phyloP scores from a whole-genome alignment of 202 grass and related monocot species.

The Bolboschoenoplectus hybrid region DNA sequence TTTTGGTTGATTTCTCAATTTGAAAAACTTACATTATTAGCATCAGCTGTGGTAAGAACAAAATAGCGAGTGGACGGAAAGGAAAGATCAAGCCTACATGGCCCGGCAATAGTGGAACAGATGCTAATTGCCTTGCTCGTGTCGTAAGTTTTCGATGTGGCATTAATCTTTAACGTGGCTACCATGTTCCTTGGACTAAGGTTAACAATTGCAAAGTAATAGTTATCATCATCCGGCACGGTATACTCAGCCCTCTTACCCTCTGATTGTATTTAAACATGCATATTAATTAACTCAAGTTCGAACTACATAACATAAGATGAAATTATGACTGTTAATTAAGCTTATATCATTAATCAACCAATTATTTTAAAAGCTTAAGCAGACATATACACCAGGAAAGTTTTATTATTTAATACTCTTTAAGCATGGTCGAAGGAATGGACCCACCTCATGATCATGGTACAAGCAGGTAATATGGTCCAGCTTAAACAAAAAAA shows the following conservation, averaged over 20 bases:
- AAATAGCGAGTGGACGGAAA: conserved; percentile 43
- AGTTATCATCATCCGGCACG: conserved; percentile 37
- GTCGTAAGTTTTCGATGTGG: conserved; percentile 42
- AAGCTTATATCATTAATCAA: neutral
- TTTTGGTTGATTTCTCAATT: conserved; percentile 11
- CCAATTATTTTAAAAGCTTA: neutral
- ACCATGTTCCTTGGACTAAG: conserved; percentile 37
- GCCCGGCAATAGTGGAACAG: conserved; percentile 36
- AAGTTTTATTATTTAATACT: neutral
- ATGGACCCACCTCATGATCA: neutral
- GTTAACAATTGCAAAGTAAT: conserved; percentile 44
- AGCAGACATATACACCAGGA: neutral
- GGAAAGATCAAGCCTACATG: conserved; percentile 43
- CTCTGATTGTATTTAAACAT: conserved; percentile 26
- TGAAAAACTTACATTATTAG: conserved; percentile 34
- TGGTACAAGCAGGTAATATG: neutral
- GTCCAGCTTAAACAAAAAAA: neutral
- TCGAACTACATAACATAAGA: conserved; percentile 19
- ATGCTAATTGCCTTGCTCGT: conserved; percentile 40
- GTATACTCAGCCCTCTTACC: conserved; percentile 31
- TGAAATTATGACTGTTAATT: neutral
- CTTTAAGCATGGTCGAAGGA: neutral
- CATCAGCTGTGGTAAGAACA: conserved; percentile 40
- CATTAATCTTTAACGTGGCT: conserved; percentile 35
- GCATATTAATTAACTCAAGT: neutral